Percentiles rank a stretch among this genome's conserved stretches.
phyloP scores from a whole-genome alignment of 805 yeast genomes.

The Kluyveromyces wickerhamii region DNA sequence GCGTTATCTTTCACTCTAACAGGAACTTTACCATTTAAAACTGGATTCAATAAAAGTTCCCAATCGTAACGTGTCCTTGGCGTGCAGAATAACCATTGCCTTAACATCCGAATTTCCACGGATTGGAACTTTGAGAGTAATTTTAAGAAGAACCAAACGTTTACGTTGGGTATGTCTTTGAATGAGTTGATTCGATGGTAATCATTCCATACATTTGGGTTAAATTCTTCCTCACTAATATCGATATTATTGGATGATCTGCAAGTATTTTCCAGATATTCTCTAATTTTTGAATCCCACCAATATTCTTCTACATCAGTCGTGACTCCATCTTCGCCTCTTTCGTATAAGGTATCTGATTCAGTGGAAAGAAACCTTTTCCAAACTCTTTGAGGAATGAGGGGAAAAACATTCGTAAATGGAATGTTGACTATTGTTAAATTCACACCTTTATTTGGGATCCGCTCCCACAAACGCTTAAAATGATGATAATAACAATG shows the following conservation, averaged over 20 bases:
- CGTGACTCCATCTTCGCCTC: background rate
- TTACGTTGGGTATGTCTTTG: conserved; percentile 32
- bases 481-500: conserved; percentile 26
- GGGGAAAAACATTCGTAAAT: conserved; percentile 27
- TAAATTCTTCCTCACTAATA: conserved; percentile 9
- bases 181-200: conserved; percentile 20
- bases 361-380: conserved; percentile 12
- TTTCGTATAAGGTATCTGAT: conserved; percentile 1
- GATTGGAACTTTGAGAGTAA: conserved; percentile 26
- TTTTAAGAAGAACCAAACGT: conserved; percentile 29
- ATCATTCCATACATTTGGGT: conserved; percentile 18
- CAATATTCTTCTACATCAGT: conserved; percentile 13
- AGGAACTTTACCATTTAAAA: conserved; percentile 29
- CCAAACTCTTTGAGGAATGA: conserved; percentile 22
- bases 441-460: conserved; percentile 24
- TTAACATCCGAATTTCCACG: conserved; percentile 32
- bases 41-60: conserved; percentile 30
- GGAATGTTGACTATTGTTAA: conserved; percentile 28
- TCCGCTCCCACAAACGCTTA: conserved; percentile 24
- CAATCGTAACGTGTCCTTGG: conserved; percentile 33
- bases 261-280: conserved; percentile 13
- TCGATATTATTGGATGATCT: background rate
- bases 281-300: conserved; percentile 22
- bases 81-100: conserved; percentile 32
- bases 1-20: conserved; percentile 32